phyloP scores from a whole-genome alignment of 768 basidiomycete species.

The Naganishia antarctica region DNA sequence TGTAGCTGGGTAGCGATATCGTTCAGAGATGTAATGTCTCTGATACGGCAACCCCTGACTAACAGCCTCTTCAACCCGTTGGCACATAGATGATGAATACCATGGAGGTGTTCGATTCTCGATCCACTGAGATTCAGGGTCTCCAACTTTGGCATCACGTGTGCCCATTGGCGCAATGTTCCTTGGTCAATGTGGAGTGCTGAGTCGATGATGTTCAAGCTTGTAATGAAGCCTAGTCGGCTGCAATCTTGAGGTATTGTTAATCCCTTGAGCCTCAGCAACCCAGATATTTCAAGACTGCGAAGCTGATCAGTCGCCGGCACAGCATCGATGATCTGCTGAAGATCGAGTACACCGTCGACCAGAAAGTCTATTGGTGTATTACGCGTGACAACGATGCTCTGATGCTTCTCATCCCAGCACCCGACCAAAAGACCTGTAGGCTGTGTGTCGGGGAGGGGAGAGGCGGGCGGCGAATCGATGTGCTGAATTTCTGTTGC shows the following conservation, averaged over 20 bases:
- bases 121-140: constrained; percentile 26
- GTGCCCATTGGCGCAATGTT: background rate
- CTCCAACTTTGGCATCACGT: constrained; percentile 15
- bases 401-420: constrained; percentile 12
- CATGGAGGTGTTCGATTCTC: constrained; percentile 20
- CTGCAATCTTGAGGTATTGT: background rate
- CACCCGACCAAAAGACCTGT: background rate
- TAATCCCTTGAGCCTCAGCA: constrained; percentile 6
- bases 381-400: constrained; percentile 1
- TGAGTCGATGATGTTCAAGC: constrained; percentile 17
- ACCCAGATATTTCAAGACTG: background rate
- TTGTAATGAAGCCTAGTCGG: background rate
- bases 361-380: background rate
- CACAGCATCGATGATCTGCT: constrained; percentile 1
- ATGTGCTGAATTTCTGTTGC: background rate
- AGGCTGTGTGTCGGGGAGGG: background rate
- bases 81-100: constrained; percentile 2
- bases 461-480: background rate
- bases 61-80: constrained; percentile 21
- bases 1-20: constrained; percentile 17
- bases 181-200: background rate
- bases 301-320: background rate
- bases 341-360: constrained; percentile 17
- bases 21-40: constrained; percentile 11
- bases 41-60: constrained; percentile 13